Percentiles rank a stretch among this genome's conserved stretches.
Conservation (phyloP, 805 yeast species). For the Starmerella gropengiesseri region DNA sequence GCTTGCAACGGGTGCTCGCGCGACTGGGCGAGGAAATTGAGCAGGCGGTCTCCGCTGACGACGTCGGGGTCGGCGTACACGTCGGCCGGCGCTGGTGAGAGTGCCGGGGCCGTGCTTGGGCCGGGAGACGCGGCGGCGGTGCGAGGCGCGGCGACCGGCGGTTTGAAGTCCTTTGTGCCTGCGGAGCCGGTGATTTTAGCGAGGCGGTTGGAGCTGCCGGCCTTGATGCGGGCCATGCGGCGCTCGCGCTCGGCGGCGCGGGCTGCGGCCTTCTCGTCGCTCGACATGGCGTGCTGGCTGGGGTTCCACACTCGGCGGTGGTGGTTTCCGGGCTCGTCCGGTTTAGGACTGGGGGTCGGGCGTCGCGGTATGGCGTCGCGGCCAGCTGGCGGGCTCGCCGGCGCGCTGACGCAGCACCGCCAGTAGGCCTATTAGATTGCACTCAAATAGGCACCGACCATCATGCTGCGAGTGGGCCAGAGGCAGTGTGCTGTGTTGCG, state of each 20-base stretch:
- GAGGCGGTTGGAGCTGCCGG: conserved; percentile 26
- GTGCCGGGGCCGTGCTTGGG: not conserved
- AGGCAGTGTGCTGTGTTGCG: conserved; percentile 12
- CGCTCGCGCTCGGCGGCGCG: conserved; percentile 24
- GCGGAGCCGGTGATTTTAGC: conserved; percentile 28
- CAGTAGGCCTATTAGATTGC: conserved; percentile 3
- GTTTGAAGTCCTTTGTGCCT: conserved; percentile 22
- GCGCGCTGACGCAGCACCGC: too few species aligned
- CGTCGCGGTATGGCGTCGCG: too few species aligned
- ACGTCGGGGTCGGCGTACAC: conserved; percentile 10
- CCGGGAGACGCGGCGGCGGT: not conserved
- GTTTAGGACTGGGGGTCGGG: not conserved
- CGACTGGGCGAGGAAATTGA: not conserved
- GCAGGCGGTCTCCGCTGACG: conserved; percentile 14
- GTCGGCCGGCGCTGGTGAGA: not conserved
- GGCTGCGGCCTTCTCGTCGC: conserved; percentile 11
- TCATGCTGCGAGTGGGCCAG: conserved; percentile 9
- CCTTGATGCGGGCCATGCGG: conserved; percentile 28
- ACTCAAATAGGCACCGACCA: not conserved
- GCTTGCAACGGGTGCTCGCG: too few species aligned
- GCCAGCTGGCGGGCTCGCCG: too few species aligned
- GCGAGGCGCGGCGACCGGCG: conserved; percentile 5
- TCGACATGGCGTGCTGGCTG: too few species aligned
- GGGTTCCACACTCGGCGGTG: not conserved
- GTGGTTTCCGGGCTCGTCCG: not conserved